phyloP scores from a whole-genome alignment of 768 basidiomycete genomes.

The Lactarius psammicola region DNA sequence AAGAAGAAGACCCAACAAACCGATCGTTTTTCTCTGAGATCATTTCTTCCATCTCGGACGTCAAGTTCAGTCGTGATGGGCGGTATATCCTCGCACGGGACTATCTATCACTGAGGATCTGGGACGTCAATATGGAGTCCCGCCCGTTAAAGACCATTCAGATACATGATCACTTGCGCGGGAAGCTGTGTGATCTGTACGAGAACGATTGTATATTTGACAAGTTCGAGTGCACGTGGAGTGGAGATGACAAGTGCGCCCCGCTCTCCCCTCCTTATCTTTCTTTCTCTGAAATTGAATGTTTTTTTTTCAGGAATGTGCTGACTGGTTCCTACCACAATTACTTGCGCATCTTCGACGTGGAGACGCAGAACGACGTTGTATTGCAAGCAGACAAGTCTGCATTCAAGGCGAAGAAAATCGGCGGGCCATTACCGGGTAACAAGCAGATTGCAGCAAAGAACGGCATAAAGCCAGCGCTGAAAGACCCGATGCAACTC shows the following conservation, averaged over 20 bases:
- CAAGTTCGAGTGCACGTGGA: slow-evolving; percentile 99
- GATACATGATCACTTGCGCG: slow-evolving; percentile 96
- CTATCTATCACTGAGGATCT: slow-evolving; percentile 97
- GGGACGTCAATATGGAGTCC: slow-evolving; percentile 99
- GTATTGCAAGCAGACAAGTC: slow-evolving; percentile 98
- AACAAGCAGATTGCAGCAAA: slow-evolving; percentile 57
- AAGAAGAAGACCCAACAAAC: slow-evolving; percentile 96
- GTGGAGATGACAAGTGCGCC: slow-evolving; percentile 91
- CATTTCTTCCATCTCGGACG: slow-evolving; percentile 98
- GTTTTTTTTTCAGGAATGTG: slow-evolving; percentile 65
- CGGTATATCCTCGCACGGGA: slow-evolving; percentile 96
- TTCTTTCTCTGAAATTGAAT: neutral
- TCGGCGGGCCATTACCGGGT: slow-evolving; percentile 78
- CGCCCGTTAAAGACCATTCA: slow-evolving; percentile 96
- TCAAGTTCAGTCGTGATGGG: slow-evolving; percentile 98
- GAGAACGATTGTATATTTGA: slow-evolving; percentile 99
- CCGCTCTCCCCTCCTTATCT: slow-evolving; percentile 32
- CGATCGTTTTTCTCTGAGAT: slow-evolving; percentile 99
- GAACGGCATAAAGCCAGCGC: slow-evolving; percentile 74
- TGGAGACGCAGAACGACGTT: slow-evolving; percentile 78
- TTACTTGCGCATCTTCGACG: slow-evolving; percentile 99
- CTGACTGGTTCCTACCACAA: slow-evolving; percentile 99
- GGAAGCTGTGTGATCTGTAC: slow-evolving; percentile 97
- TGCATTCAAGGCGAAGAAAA: slow-evolving; percentile 99
- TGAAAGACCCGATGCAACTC: slow-evolving; percentile 84